Evolutionary conservation across 1,284 basidiomycete genomes (phyloP), one percentile per base, ranked within the genome.

Genomic region (Pisolithus thermaeus): DNA sequence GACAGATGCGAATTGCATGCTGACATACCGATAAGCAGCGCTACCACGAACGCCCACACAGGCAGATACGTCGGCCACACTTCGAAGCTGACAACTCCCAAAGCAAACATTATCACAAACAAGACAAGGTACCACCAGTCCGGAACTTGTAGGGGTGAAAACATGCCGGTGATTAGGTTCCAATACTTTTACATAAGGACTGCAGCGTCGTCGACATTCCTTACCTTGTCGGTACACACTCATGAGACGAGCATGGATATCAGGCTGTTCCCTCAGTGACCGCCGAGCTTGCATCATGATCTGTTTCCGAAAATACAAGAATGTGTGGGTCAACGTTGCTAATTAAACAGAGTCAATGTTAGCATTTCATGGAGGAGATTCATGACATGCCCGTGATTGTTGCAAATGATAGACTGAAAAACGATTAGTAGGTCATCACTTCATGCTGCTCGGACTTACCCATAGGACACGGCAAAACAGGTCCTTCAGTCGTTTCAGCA

Each of bases 211-310:
- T 74, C 82, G 87, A 86, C 85, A 90, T 51, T 86, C 78, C 0
- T 88, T 87, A 0, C 90, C 85, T 57, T 81, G 78, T 1, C 68
- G 75, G 65, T 92, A 92, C 49, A 73, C 70, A 12, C 77, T 70
- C 90, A 92, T 92, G 32, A 91, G 73, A 39, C 77, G 70, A 4
- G 77, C 75, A 60, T 92, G 88, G 32, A 92, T 78, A 62, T 92
- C 88, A 14, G 85, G 82, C 58, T 84, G 80, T 58, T 87, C 84
- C 22, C 73, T 61, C 50, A 81, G 64, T 27, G 78, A 73, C 30
- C 76, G 70, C 20, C 84, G 64, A 0, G 76, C 71, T 47, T 77
- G 76, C 6, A 63, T 64, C 73, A 77, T 79, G 49, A 91, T 82
- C 50, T 81, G 75, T 54, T 79, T 79, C 32, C 87, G 81, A 70